Base-by-base conservation (phyloP, 2,329 filamentous ascomycete species). In the Botrytis porri region DNA sequence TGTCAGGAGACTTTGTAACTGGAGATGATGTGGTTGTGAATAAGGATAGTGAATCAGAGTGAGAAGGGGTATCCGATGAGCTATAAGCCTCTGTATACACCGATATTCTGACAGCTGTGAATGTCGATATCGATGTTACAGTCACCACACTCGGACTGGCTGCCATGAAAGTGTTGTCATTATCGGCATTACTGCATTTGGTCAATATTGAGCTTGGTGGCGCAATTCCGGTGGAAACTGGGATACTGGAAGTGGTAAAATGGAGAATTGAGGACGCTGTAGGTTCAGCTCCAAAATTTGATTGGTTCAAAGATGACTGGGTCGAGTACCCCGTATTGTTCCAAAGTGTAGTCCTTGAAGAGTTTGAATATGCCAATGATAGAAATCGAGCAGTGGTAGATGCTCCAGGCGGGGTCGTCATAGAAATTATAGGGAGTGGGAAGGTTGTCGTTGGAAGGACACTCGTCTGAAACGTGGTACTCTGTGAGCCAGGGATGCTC, bases 31-130 rank as follows among this genome's bases (percentile, higher is more conserved):
- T 25, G 16, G 32, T 12, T 51, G 25, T 39, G 32, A 43, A 16
- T 57, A 25, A 29, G 22, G 25, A 3, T 32, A n/a, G 29, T 37
- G 48, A 32, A 32, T 14, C 35, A 16, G 35, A 41, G 65, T 1
- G 3, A 3, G 5, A 5, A 2, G 1, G 16, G 32, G 48, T 29
- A 3, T 41, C 25, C 9, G 48, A 67, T 32, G 39, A 25, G 25
- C 9, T 57, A n/a, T 57, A 29, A 32, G 48, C n/a, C 9, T 41
- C 18, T 22, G 35, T 63, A 7, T 48, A 63, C 25, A 48, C 32
- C 3, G 69, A 63, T 43, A 63, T 63, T 54, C 32, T 20, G 32
- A 63, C 59, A 6, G 69, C 43, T 29, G 69, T 70, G 25, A 70
- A 63, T n/a, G 57, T 63, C 25, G 25, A 54, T 51, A 48, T 51